Evolutionary conservation across 2,329 filamentous ascomycete species (phyloP).

Genomic region (Beauveria rudraprayagi): DNA sequence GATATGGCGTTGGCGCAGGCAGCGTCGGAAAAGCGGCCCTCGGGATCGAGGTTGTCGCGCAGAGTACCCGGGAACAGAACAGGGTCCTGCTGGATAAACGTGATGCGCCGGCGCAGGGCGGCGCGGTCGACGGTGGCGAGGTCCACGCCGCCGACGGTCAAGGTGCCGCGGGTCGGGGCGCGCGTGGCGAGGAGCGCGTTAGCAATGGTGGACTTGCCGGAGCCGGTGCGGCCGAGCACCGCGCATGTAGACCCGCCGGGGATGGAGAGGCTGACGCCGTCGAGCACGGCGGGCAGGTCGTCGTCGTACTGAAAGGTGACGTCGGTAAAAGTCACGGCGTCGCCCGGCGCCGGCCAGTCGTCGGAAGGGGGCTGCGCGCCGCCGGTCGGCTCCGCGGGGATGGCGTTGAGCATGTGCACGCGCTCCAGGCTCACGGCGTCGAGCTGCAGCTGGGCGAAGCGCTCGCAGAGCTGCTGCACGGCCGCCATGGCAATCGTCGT

Average conservation of each 20-base stretch:
- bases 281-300: conserved; percentile 64
- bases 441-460: conserved; percentile 81
- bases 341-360: conserved; percentile 65
- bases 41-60: conserved; percentile 60
- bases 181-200: conserved; percentile 51
- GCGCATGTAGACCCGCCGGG: conserved; percentile 54
- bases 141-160: conserved; percentile 47
- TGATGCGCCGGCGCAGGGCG: conserved; percentile 47
- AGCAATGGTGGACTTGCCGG: conserved; percentile 74
- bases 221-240: conserved; percentile 76
- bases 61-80: conserved; percentile 52
- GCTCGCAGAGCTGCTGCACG: conserved; percentile 55
- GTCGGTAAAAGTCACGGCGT: conserved; percentile 67
- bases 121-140: conserved; percentile 47
- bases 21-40: conserved; percentile 46
- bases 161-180: conserved; percentile 39
- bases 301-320: conserved; percentile 75
- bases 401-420: conserved; percentile 70
- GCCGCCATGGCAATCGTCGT: conserved; percentile 28
- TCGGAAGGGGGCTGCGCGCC: conserved; percentile 62
- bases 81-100: conserved; percentile 57
- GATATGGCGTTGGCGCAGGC: conserved; percentile 45
- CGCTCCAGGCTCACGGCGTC: conserved; percentile 87
- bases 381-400: conserved; percentile 67
- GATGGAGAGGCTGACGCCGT: conserved; percentile 62